Conservation (phyloP, 306 rosid genomes). For the Dalbergia cultrata region DNA sequence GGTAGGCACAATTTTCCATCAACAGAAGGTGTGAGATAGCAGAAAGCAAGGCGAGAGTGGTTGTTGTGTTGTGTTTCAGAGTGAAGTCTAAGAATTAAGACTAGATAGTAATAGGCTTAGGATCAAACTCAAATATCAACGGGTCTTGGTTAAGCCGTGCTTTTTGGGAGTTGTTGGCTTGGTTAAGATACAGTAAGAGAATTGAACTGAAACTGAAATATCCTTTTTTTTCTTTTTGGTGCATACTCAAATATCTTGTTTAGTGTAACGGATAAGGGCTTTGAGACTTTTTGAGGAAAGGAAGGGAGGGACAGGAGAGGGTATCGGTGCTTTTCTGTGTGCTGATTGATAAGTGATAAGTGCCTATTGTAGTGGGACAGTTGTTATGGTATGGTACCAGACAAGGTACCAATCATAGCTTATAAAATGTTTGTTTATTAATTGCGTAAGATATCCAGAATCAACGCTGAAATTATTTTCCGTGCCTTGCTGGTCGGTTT, state of each 20-base stretch:
- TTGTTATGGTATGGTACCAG: slow-evolving; percentile 8
- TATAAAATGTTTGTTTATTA: background rate
- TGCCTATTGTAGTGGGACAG: slow-evolving; percentile 48
- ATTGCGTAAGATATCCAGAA: background rate
- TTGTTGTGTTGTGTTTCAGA: background rate
- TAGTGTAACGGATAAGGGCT: slow-evolving; percentile 41
- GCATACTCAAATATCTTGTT: slow-evolving; percentile 36
- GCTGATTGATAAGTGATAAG: slow-evolving; percentile 55
- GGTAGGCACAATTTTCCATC: slow-evolving; percentile 54
- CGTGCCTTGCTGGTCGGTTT: no score
- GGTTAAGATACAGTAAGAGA: background rate
- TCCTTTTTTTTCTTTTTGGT: no score
- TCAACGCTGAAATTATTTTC: no score
- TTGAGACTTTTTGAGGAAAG: slow-evolving; percentile 43
- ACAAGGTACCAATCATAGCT: background rate
- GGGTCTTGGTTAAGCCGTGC: background rate
- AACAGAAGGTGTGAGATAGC: slow-evolving; percentile 37
- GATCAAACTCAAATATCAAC: background rate
- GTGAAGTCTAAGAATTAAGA: background rate
- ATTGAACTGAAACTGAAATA: background rate
- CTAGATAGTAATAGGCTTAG: background rate
- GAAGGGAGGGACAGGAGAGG: slow-evolving; percentile 12
- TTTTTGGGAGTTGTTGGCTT: background rate
- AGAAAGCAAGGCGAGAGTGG: no score
- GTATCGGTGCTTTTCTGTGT: slow-evolving; percentile 39